Base-by-base conservation (phyloP, 129 eudicot species). In the Chrysanthemum seticuspe region DNA sequence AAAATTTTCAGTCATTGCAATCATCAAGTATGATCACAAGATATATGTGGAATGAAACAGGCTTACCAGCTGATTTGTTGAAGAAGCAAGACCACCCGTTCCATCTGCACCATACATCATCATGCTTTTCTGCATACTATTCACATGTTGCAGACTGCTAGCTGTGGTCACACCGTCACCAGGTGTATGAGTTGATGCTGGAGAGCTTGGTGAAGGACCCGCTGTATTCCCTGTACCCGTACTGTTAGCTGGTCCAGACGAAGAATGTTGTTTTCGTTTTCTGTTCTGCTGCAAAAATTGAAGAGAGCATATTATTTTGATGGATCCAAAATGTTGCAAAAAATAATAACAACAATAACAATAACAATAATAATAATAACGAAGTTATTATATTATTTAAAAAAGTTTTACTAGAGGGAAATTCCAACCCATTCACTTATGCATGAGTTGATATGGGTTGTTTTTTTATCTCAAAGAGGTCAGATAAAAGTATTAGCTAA, bases 241-340 rank as follows among this genome's bases (percentile, higher is more conserved):
- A 77, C 96, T 93, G 81, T 89, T 93, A 75, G 98, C 98, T 58
- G 92, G 95, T 71, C 98, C 98, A 76, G 98, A 93, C 14, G 97
- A 93, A 73, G 98, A 89, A 74, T 87, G 98, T 68, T 87, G 96
- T 70, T 93, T 93, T 73, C 98, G 86, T 86, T 93, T 93, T 82
- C 96, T 82, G 70, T 87, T 89, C 98, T 93, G 90, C 67, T 47
- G 3, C 50, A 65, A 56, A 77, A 3, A 49, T 63, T 71, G 8
- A 56, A 64, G 15, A 72, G 14, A 64, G 54, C 49, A n/a, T 21
- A 64, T n/a, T 40, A 71, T 63, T 63, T 40, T 62, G 45, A 47
- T 48, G 62, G 21, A 65, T 13, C 55, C 40, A 68, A 31, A 25
- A 27, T 27, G 25, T 31, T 60, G 50, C 6, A 65, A 65, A 65